phyloP scores from a whole-genome alignment of 2,329 filamentous ascomycete species.

The Fonsecaea pugnacius region DNA sequence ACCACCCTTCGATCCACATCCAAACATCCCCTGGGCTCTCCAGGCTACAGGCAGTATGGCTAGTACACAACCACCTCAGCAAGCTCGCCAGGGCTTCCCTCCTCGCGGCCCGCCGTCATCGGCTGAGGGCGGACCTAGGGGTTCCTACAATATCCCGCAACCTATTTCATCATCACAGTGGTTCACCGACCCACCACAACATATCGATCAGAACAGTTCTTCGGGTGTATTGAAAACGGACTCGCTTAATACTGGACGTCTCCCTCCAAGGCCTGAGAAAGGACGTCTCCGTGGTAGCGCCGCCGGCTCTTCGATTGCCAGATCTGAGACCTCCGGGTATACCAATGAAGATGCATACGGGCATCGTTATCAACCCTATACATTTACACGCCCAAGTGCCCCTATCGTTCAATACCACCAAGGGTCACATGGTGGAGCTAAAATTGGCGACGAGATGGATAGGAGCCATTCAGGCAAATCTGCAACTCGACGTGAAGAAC shows the following conservation, averaged over 20 bases:
- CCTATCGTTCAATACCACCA: not conserved
- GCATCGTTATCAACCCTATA: slow-evolving; percentile 46
- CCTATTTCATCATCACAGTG: not conserved
- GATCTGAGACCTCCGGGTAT: slow-evolving; percentile 39
- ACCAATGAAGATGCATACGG: slow-evolving; percentile 56
- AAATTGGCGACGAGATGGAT: not conserved
- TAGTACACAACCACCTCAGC: slow-evolving; percentile 1
- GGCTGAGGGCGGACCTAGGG: not conserved
- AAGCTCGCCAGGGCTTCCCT: not conserved
- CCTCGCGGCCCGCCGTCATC: slow-evolving; percentile 3
- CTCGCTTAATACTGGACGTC: not conserved
- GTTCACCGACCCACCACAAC: not conserved
- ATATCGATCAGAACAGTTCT: not conserved
- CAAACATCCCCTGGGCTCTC: slow-evolving; percentile 42
- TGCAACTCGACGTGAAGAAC: not conserved
- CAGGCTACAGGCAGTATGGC: slow-evolving; percentile 11
- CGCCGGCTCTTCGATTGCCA: slow-evolving; percentile 11
- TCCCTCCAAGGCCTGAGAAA: not conserved
- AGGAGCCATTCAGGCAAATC: not conserved
- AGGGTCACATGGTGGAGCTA: not conserved
- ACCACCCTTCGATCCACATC: slow-evolving; percentile 71
- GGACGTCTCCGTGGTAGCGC: not conserved
- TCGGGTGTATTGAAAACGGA: not conserved
- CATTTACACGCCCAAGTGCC: not conserved
- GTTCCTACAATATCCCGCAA: not conserved